phyloP scores from a whole-genome alignment of 2,329 filamentous ascomycete species.

The Acarospora socialis region DNA sequence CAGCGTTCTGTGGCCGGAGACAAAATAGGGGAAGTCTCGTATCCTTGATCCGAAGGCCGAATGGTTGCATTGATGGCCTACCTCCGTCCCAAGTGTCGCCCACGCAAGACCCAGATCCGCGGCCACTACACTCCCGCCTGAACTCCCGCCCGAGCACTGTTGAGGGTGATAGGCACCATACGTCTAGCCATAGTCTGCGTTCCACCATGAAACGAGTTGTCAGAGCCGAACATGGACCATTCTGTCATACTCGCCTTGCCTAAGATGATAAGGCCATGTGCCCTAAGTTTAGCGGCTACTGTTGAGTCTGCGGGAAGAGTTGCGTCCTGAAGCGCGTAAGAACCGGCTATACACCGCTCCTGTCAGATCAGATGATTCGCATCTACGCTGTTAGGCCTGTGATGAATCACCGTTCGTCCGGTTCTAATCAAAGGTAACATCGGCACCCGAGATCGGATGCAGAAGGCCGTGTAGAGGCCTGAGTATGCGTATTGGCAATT shows the following conservation, averaged over 20 bases:
- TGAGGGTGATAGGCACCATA: constrained; percentile 9
- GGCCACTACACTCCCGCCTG: constrained; percentile 12
- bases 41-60: too few relatives aligned
- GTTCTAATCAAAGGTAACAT: background rate
- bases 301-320: constrained; percentile 7
- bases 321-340: constrained; percentile 10
- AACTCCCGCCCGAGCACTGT: constrained; percentile 11
- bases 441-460: background rate
- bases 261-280: constrained; percentile 10
- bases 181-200: constrained; percentile 9
- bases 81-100: constrained; percentile 11
- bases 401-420: too few relatives aligned
- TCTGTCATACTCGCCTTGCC: constrained; percentile 14
- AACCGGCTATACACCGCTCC: constrained; percentile 12
- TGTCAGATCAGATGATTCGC: too few relatives aligned
- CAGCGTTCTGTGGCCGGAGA: too few relatives aligned
- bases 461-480: background rate
- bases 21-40: too few relatives aligned
- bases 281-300: constrained; percentile 7
- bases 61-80: too few relatives aligned
- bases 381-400: too few relatives aligned
- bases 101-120: constrained; percentile 10
- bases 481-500: background rate
- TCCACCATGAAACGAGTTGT: constrained; percentile 13
- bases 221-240: constrained; percentile 11